Base-by-base conservation (phyloP, 1,284 basidiomycete genomes). In the Irpex sp. region DNA sequence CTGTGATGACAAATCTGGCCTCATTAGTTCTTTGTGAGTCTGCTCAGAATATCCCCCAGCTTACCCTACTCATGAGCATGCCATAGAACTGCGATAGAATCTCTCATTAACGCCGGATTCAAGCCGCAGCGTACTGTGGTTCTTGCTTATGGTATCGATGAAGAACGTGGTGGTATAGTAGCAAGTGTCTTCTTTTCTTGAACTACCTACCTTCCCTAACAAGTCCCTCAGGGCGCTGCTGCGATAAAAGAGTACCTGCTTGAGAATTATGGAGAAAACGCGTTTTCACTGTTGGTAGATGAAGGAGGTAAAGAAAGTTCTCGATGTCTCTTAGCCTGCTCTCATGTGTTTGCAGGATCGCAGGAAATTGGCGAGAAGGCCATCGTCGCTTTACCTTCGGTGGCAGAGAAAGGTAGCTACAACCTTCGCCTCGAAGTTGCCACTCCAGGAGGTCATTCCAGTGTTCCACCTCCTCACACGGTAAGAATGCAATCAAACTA, bases 91-190 rank as follows among this genome's bases (percentile, higher is more conserved):
- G 77, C 83, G 0, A 68, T 89, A 2, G 85, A 88, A 70, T 77
- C 79, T 2, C 74, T 89, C 1, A 70, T 89, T n/a, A 76, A 78
- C 55, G 74, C 73, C 26, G 82, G 78, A 21, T 88, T 85, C 67
- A 66, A 75, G 39, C 87, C 85, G 0, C 73, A 75, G 9, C 78
- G 86, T 4, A 80, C 81, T 0, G 74, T 92, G 51, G 78, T 92
- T 11, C 75, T 90, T 26, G 83, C 85, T 2, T 86, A 84, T 63
- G 90, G 90, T 11, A 86, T 85, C 58, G 89, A 92, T 69, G 90
- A 92, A 68, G 90, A 92, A 72, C 74, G 79, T 2, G 77, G 81
- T 21, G 86, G 87, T 3, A 72, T 78, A 39, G 78, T 79, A 4
- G 82, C 81, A 63, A 60, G 74, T 72, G 74, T 61, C 11, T 9